Conservation (phyloP, 2,329 filamentous ascomycete genomes). For the Fusarium torulosum region DNA sequence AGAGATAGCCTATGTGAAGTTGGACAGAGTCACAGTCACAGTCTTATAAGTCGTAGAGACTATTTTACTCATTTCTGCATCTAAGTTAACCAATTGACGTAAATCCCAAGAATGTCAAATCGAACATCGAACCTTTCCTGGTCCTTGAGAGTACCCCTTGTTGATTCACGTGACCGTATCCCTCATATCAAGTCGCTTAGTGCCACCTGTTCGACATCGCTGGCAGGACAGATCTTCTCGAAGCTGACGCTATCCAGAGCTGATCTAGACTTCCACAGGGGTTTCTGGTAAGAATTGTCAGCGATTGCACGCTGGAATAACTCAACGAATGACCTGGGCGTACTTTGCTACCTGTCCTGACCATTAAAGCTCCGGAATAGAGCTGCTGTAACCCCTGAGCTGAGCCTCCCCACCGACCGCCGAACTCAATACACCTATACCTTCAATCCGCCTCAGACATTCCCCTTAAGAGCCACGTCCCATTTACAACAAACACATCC, state of each 20-base stretch:
- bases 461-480: constrained; percentile 48
- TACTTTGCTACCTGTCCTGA: constrained; percentile 43
- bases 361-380: constrained; percentile 40
- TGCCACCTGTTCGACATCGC: constrained; percentile 57
- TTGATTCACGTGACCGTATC: constrained; percentile 51
- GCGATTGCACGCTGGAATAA: constrained; percentile 48
- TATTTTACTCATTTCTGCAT: not conserved
- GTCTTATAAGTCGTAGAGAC: not conserved
- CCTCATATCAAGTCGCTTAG: constrained; percentile 48
- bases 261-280: constrained; percentile 48
- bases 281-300: constrained; percentile 48
- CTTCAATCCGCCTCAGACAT: constrained; percentile 44
- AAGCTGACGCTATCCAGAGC: constrained; percentile 50
- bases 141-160: constrained; percentile 23
- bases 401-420: constrained; percentile 54
- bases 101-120: not conserved
- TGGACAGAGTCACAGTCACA: not conserved
- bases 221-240: constrained; percentile 56
- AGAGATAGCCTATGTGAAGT: too few relatives aligned
- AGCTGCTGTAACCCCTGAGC: constrained; percentile 46
- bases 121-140: not conserved
- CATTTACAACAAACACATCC: constrained; percentile 45
- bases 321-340: constrained; percentile 50
- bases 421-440: constrained; percentile 47
- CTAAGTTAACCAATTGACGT: not conserved